Conservation (phyloP, 306 rosid species). For the Sesbania bispinosa region DNA sequence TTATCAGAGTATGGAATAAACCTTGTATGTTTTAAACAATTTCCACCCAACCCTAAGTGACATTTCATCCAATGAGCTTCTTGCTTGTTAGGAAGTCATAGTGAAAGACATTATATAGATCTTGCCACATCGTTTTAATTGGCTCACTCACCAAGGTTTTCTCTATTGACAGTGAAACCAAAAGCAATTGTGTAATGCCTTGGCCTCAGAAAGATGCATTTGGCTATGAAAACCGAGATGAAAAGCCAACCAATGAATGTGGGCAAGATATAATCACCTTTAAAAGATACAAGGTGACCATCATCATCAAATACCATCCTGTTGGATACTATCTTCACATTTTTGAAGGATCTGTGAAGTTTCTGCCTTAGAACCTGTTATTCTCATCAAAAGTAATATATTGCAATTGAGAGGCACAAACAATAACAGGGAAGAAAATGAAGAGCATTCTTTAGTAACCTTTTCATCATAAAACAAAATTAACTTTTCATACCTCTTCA, state of each 20-base stretch:
- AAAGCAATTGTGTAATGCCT: background rate
- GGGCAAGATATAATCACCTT: conserved; percentile 50
- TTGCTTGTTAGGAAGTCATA: background rate
- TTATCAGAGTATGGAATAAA: background rate
- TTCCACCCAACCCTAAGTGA: background rate
- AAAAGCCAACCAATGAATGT: background rate
- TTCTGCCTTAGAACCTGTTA: conserved; percentile 82
- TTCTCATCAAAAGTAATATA: conserved; percentile 7
- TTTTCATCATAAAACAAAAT: conserved; percentile 14
- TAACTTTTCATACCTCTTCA: conserved; percentile 68
- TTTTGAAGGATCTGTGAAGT: conserved; percentile 72
- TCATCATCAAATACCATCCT: conserved; percentile 70
- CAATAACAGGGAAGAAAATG: background rate
- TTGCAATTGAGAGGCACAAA: conserved; percentile 11
- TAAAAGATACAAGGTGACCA: conserved; percentile 65
- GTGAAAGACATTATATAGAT: background rate
- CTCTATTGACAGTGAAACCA: background rate
- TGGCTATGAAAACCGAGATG: background rate
- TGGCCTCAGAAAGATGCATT: conserved; percentile 15
- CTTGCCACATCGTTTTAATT: background rate
- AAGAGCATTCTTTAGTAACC: conserved; percentile 2
- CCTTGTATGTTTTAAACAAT: background rate
- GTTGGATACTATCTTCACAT: conserved; percentile 81
- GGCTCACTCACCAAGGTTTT: background rate
- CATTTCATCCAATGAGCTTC: background rate